phyloP scores from a whole-genome alignment of 371 early-diverging fungal species.

The Haplosporangium sp. region DNA sequence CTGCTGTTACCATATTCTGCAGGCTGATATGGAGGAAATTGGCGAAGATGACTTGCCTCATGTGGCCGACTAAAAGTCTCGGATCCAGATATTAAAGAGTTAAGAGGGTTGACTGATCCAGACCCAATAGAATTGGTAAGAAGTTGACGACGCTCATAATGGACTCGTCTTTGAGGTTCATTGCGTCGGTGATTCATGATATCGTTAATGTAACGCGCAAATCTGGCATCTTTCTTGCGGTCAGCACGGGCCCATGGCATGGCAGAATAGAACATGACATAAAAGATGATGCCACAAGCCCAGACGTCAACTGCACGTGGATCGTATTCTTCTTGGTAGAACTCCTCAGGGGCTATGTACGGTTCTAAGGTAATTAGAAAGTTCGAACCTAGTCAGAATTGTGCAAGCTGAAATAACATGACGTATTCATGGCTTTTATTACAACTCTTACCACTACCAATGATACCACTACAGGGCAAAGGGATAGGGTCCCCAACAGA shows the following conservation, averaged over 20 bases:
- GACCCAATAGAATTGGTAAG: neutral
- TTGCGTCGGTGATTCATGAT: constrained; percentile 24
- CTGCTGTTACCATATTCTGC: neutral
- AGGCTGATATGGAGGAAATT: constrained; percentile 17
- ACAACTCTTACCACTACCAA: constrained; percentile 39
- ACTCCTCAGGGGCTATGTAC: constrained; percentile 71
- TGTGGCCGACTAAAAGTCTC: constrained; percentile 11
- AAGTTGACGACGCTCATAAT: constrained; percentile 24
- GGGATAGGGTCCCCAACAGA: constrained; percentile 54
- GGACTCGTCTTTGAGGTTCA: constrained; percentile 30
- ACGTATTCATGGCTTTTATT: too few relatives aligned
- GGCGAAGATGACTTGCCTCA: constrained; percentile 10
- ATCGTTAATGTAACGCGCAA: constrained; percentile 30
- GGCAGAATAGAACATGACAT: constrained; percentile 50
- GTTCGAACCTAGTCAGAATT: too few relatives aligned
- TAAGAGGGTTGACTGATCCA: neutral
- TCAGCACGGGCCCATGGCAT: constrained; percentile 55
- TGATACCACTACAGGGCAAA: constrained; percentile 45
- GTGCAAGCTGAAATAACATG: too few relatives aligned
- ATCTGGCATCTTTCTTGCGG: constrained; percentile 42
- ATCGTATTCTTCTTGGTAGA: constrained; percentile 62
- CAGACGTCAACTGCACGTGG: constrained; percentile 65
- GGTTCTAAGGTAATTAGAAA: constrained; percentile 58
- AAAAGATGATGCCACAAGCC: constrained; percentile 68
- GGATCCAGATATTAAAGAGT: neutral